phyloP scores from a whole-genome alignment of 352 stramenopile species.

The Phytophthora macrochlamydospora region DNA sequence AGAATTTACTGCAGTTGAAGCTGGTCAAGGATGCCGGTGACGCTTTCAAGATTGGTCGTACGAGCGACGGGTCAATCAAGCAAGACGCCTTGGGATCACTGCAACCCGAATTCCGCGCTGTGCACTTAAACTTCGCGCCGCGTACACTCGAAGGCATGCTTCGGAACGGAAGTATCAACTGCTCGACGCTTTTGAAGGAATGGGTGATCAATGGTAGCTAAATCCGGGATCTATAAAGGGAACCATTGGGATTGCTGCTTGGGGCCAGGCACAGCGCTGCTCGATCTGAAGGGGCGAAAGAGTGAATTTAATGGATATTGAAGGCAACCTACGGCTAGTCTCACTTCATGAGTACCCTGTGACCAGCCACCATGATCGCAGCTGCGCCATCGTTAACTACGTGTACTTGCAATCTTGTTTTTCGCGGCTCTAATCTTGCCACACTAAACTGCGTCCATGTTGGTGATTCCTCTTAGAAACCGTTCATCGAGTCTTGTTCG shows the following conservation, averaged over 20 bases:
- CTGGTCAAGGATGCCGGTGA: conserved; percentile 80
- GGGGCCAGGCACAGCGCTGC: too few species aligned
- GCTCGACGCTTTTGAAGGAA: conserved; percentile 73
- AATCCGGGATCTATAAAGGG: conserved; percentile 23
- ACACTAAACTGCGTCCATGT: background rate
- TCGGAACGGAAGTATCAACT: conserved; percentile 70
- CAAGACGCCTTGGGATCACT: conserved; percentile 42
- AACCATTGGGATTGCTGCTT: background rate
- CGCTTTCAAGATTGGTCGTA: conserved; percentile 67
- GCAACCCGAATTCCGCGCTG: conserved; percentile 76
- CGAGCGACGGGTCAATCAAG: conserved; percentile 20
- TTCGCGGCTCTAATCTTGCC: background rate
- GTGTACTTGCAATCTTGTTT: conserved; percentile 31
- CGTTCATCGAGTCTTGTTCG: conserved; percentile 56
- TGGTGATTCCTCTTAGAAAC: conserved; percentile 27
- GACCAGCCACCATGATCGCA: conserved; percentile 23
- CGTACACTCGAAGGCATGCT: conserved; percentile 78
- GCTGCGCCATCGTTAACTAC: conserved; percentile 68
- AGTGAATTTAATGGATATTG: background rate
- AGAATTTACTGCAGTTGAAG: conserved; percentile 71
- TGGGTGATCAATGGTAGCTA: conserved; percentile 71
- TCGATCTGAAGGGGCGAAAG: too few species aligned
- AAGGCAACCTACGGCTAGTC: background rate
- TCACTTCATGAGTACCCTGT: conserved; percentile 41
- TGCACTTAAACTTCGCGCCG: conserved; percentile 77